Base-by-base conservation (phyloP, 1,284 basidiomycete species). In the Apiotrichum laibachii region DNA sequence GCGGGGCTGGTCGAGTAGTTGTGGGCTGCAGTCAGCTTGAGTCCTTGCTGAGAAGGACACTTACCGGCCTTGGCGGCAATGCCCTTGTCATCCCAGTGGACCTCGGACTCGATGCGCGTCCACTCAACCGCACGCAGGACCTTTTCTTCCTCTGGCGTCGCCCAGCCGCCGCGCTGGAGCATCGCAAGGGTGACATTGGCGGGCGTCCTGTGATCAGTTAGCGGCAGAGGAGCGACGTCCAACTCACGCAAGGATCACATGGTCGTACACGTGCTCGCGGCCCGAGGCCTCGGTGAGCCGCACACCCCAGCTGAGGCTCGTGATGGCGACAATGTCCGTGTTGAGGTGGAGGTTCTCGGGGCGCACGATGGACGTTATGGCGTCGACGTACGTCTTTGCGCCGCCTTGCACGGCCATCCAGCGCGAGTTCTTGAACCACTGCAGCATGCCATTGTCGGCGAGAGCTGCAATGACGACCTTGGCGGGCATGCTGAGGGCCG, bases 381-480 rank as follows among this genome's bases (percentile, higher is more conserved):
- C 78, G 26, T 88, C 79, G 55, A 90, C 86, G 66, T 90, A 89
- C 47, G 80, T 75, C 55, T 82, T 83, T 61, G 86, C 86, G 63
- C 89, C 89, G 18, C 87, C 86, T 51, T 84, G 75, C 55, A 92
- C 82, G 0, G 89, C 90, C 37, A 90, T 72, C 89, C 89, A 92
- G 39, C 31, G 22, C 9, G 83, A 82, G 0, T 88, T 88, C 60
- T 88, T 88, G 0, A 43, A 15, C 16, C 22, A 31, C 42, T 45
- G 19, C 47, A 52, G 50, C 50, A 51, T 26, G 34, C 52, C 45
- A 40, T 46, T 37, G 15, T 50, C 43, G 21, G 53, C 31, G 21
- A 33, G 39, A 16, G 52, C 47, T 34, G 39, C 37, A 12, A 63
- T 44, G 47, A 63, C 56, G 18, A 33, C 39, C 10, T 48, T 45